Evolutionary conservation across 2,329 filamentous ascomycete genomes (phyloP), one percentile per base, ranked within the genome.

Genomic region (Immersiporthe knoxdaviesiana): DNA sequence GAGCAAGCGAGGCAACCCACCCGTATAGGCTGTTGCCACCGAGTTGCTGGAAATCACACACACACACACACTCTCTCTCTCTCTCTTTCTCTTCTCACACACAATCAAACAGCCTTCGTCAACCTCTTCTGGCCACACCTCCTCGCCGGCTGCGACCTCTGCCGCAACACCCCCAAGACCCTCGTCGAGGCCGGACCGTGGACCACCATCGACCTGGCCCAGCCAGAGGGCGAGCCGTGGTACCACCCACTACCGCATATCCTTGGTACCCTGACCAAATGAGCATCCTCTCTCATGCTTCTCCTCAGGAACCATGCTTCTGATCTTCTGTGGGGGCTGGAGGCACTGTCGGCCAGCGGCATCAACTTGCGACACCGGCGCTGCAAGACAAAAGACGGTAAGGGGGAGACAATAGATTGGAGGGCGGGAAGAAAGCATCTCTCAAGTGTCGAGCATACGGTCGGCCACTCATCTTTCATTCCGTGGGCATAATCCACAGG

Each of bases 231-330:
- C 1, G 82, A 86, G 72, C 77, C 77, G 2, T 83, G 82, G 77
- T 84, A 79, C 64, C 72, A 78, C 1, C 70, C 77, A 2, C 70
- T 86, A 18, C 86, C 86, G 35, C 85, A 88, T 65, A 75, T 85
- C n/a, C 71, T 83, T 24, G 86, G 86, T 3, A 81, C 83, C 0
- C 75, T 87, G 65, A 87, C 83, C 0, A 88, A 88, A 70, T 87
- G 75, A 76, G 18, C n/a, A 5, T 32, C 27, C 12, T 10, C 18
- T 35, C 3, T 14, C 24, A n/a, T n/a, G n/a, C n/a, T n/a, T n/a
- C 16, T 3, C 14, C 39, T 16, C 14, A 8, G 18, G 5, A 37
- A 56, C 12, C 14, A 24, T 50, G n/a, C n/a, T 54, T 54, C n/a
- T 5, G n/a, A 52, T n/a, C n/a, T n/a, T n/a, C 4, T 27, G 5